Evolutionary conservation across 1,284 basidiomycete genomes (phyloP).

Genomic region (Caloboletus inedulis): DNA sequence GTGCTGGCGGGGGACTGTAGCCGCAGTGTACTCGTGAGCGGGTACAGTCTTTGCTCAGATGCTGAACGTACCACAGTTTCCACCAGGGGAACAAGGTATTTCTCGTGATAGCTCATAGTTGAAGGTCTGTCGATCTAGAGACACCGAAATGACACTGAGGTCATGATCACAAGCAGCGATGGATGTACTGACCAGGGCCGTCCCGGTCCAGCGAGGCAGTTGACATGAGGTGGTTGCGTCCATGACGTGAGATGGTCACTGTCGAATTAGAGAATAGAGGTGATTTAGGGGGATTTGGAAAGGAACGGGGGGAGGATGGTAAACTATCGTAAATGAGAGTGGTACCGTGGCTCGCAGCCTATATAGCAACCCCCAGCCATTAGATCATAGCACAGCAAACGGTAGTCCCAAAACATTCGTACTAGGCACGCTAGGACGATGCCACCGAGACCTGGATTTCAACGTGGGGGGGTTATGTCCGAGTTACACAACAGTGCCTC

Average conservation of each 20-base stretch:
- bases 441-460: slow-evolving; percentile 1
- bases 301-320: neutral
- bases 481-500: neutral
- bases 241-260: slow-evolving; percentile 10
- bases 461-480: neutral
- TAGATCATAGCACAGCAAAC: slow-evolving; percentile 25
- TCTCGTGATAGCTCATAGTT: neutral
- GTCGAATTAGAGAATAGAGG: neutral
- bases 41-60: neutral
- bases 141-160: neutral
- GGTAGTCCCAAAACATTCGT: neutral
- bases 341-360: slow-evolving; percentile 8
- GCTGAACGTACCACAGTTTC: slow-evolving; percentile 5
- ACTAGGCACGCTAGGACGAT: slow-evolving; percentile 7
- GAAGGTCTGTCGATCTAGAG: slow-evolving; percentile 13
- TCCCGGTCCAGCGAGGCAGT: neutral
- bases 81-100: slow-evolving; percentile 6
- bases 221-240: neutral
- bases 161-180: neutral
- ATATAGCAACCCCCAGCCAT: slow-evolving; percentile 23
- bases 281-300: neutral
- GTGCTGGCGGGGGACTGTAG: slow-evolving; percentile 3
- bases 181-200: slow-evolving; percentile 16
- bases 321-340: slow-evolving; percentile 1
- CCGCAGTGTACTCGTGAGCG: neutral